Percentiles rank a stretch among this genome's conserved stretches.
Conservation (phyloP, 345 rosid genomes). For the Streptanthus diversifolius region DNA sequence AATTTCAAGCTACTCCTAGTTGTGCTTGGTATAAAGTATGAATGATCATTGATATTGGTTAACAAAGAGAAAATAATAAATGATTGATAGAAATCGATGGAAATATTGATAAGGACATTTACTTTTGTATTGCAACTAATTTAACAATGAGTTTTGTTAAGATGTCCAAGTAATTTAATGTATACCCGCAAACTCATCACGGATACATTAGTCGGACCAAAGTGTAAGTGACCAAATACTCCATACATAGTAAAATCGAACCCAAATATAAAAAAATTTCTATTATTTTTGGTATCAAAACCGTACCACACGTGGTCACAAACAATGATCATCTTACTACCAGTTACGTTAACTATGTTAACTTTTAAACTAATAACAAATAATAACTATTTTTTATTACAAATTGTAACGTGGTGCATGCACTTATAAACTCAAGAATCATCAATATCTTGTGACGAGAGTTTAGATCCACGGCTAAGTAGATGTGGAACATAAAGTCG, state of each 20-base stretch:
- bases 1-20: neutral
- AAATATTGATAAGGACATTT: neutral
- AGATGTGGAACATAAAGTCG: slow-evolving; percentile 30
- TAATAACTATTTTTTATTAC: neutral
- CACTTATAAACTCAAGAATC: slow-evolving; percentile 13
- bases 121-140: neutral
- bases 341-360: neutral
- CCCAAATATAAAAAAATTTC: no score
- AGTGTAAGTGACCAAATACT: neutral
- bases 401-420: slow-evolving; percentile 24
- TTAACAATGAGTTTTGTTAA: neutral
- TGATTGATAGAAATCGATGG: slow-evolving; percentile 13
- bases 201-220: neutral
- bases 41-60: slow-evolving; percentile 4
- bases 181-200: neutral
- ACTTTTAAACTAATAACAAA: neutral
- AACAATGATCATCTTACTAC: neutral
- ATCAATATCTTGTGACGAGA: slow-evolving; percentile 28
- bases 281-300: neutral
- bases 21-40: neutral
- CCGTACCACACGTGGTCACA: slow-evolving; percentile 7
- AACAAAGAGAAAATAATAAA: slow-evolving; percentile 14
- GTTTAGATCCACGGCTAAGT: slow-evolving; percentile 19
- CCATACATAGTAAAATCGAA: neutral
- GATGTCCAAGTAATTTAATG: neutral